These are phyloP conservation scores for Capsicum chinense DNA, from an alignment of 257 asterid genomes.

Conservation along the genomic window DNA sequence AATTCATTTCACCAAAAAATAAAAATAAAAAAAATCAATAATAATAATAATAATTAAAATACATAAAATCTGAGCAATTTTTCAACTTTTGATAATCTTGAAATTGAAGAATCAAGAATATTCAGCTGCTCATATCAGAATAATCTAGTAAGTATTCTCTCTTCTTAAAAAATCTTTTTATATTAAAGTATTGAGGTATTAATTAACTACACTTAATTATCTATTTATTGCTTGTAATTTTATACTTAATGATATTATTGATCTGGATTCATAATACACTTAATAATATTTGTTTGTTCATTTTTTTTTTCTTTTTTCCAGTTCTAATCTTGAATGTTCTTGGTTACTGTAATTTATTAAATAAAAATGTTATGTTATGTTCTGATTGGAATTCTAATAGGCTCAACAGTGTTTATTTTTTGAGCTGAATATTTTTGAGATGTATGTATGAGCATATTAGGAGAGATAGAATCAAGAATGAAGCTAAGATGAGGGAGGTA, in stretches of 20 bases:
- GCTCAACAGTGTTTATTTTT: background rate
- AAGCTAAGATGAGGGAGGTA: too few relatives aligned
- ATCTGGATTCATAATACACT: background rate
- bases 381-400: background rate
- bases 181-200: background rate
- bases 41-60: too few relatives aligned
- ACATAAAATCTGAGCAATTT: too few relatives aligned
- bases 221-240: background rate
- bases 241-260: too few relatives aligned
- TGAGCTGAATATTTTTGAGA: too few relatives aligned
- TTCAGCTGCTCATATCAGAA: background rate
- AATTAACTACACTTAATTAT: background rate
- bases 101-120: background rate
- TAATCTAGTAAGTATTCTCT: background rate
- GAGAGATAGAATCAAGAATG: too few relatives aligned
- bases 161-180: too few relatives aligned
- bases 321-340: background rate
- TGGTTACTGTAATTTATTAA: background rate
- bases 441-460: too few relatives aligned
- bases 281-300: background rate
- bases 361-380: background rate
- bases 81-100: too few relatives aligned
- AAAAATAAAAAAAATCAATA: too few relatives aligned
- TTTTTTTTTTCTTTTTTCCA: background rate
- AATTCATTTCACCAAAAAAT: too few relatives aligned